Percentiles rank a stretch among this genome's conserved stretches.
phyloP scores from a whole-genome alignment of 1,284 basidiomycete species.

The Mycosarcoma mackinlayi region DNA sequence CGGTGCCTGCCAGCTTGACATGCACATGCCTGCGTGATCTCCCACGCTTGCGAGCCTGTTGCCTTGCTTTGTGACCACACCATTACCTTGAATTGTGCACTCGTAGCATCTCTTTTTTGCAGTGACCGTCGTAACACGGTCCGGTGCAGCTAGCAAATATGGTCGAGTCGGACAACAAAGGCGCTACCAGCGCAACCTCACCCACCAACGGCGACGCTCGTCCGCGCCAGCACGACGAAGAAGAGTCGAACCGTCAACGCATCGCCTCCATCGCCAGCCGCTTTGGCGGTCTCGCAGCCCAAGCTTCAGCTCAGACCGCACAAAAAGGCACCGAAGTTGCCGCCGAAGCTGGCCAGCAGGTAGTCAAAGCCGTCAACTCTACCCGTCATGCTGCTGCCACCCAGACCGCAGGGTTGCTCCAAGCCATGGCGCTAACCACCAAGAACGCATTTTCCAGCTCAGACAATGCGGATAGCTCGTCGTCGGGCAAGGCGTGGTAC shows the following conservation, averaged over 20 bases:
- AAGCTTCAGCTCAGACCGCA: conserved; percentile 25
- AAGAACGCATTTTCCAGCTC: conserved; percentile 24
- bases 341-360: conserved; percentile 25
- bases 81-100: neutral
- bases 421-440: conserved; percentile 45
- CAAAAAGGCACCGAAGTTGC: conserved; percentile 21
- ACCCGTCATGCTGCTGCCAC: conserved; percentile 32
- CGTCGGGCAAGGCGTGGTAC: conserved; percentile 32
- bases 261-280: conserved; percentile 42
- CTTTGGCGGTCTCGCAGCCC: conserved; percentile 32
- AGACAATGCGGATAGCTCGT: conserved; percentile 15
- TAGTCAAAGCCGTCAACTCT: conserved; percentile 17
- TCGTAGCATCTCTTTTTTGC: too few species aligned
- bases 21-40: too few species aligned
- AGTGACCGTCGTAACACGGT: too few species aligned
- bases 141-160: too few species aligned
- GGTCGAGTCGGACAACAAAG: conserved; percentile 25
- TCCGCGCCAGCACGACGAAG: conserved; percentile 2
- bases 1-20: too few species aligned
- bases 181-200: neutral
- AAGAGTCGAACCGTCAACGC: conserved; percentile 31
- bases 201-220: neutral
- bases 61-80: too few species aligned
- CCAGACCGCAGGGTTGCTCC: conserved; percentile 35
- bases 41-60: too few species aligned